Evolutionary conservation across 345 rosid species (phyloP).

Genomic region (Heritiera fomes): DNA sequence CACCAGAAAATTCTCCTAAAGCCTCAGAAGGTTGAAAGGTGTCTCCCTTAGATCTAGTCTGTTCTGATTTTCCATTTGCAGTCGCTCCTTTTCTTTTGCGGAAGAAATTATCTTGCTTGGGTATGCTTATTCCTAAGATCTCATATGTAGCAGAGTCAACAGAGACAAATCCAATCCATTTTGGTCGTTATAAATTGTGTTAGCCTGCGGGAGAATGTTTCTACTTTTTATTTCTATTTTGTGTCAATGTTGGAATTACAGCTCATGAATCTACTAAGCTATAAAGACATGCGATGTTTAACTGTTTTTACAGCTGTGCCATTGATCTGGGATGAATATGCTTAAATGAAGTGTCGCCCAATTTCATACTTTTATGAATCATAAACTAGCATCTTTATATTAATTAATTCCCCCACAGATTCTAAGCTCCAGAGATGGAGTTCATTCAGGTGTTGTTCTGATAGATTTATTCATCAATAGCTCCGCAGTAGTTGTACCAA

Average conservation of each 20-base stretch:
- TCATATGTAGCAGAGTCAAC: conserved; percentile 35
- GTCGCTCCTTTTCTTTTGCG: conserved; percentile 3
- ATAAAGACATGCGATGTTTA: conserved; percentile 23
- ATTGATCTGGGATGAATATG: conserved; percentile 17
- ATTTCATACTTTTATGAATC: background rate
- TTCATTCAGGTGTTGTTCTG: too few relatives aligned
- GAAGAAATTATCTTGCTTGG: conserved; percentile 16
- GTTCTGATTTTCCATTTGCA: background rate
- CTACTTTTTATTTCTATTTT: background rate
- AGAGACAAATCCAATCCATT: conserved; percentile 21
- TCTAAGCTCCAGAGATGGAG: too few relatives aligned
- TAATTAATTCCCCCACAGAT: too few relatives aligned
- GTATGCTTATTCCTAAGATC: conserved; percentile 18
- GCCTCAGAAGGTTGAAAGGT: conserved; percentile 46
- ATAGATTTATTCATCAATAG: too few relatives aligned
- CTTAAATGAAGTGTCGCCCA: conserved; percentile 22
- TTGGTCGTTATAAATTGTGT: conserved; percentile 26
- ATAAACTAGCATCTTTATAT: background rate
- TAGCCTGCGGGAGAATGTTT: conserved; percentile 30
- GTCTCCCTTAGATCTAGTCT: background rate
- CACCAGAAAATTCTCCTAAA: conserved; percentile 85
- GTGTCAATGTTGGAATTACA: conserved; percentile 20
- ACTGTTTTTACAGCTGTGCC: conserved; percentile 23
- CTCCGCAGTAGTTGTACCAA: too few relatives aligned
- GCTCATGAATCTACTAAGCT: conserved; percentile 26